Evolutionary conservation across 2,329 filamentous ascomycete genomes (phyloP).

Genomic region (Trichoderma citrinoviride): DNA sequence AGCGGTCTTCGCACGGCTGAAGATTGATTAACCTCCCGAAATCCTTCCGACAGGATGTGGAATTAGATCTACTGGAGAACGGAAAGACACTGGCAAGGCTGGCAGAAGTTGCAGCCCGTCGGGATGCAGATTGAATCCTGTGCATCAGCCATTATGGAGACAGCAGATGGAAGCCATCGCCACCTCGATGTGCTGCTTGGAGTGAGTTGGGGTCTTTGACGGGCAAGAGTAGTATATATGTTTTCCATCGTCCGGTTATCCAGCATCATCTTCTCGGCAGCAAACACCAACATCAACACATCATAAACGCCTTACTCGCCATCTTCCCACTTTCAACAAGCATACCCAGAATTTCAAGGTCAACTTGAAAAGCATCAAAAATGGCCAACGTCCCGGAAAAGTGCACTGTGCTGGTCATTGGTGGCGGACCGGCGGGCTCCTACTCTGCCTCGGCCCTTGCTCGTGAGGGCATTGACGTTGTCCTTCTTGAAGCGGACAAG

Average conservation of each 20-base stretch:
- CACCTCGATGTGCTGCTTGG: not conserved
- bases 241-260: not conserved
- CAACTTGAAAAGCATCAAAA: not conserved
- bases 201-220: not conserved
- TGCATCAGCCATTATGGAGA: not conserved
- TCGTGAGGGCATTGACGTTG: conserved; percentile 44
- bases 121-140: not conserved
- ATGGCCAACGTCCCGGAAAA: conserved; percentile 26
- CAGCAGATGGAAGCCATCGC: not conserved
- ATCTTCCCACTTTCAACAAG: not conserved
- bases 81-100: not conserved
- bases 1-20: not conserved
- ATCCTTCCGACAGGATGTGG: not conserved
- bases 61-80: not conserved
- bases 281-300: not conserved
- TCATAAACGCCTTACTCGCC: not conserved
- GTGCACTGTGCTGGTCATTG: conserved; percentile 42
- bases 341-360: not conserved
- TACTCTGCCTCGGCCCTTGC: conserved; percentile 44
- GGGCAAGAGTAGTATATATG: not conserved
- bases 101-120: not conserved
- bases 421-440: conserved; percentile 47
- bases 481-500: conserved; percentile 45
- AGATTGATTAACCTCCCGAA: not conserved
- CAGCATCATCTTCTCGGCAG: not conserved